Base-by-base conservation (phyloP, 495 filamentous ascomycete genomes). In the Elaphomyces granulatus region DNA sequence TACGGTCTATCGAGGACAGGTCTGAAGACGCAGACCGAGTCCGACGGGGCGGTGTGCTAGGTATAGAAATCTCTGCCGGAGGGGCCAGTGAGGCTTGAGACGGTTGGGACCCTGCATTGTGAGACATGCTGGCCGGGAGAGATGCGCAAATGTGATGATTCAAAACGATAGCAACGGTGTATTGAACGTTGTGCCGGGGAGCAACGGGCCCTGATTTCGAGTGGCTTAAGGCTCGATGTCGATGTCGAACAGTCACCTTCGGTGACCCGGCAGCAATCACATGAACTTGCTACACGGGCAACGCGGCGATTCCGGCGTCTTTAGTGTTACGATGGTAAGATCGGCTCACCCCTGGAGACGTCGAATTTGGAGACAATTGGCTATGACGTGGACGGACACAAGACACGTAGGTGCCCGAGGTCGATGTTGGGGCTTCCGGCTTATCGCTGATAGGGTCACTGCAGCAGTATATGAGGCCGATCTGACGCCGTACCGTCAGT, bases 1-100 rank as follows among this genome's bases (percentile, higher is more conserved):
- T 53, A 34, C 48, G 52, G 36, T 49, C 47, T 17, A 45, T 47
- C 15, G 44, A 50, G 38, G 55, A 60, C 26, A 61, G 47, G 15
- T 62, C 61, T 40, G 64, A 61, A 3, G 64, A 66, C 16, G 63
- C 57, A 16, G 64, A 68, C 10, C 65, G 45, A 15, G 53, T 42
- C n/a, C 62, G 55, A 28, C 51, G 53, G 20, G 45, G 40, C 38
- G 63, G 58, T 20, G 58, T 64, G 35, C 53, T 50, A 8, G 63
- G 63, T 23, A 48, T 55, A 20, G 54, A 36, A 17, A 68, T 60
- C 44, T 65, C 64, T 10, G 51, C 61, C 2, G 64, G 52, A 20
- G 62, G 55, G 20, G 54, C 56, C 47, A 68, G 56, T 32, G 61
- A 59, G 38, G 49, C 52, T 49, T 56, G 59, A 37, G 59, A 60